A percentile compares a stretch with the other conserved stretches of the same genome.
These are phyloP conservation scores for Ascomycota sp. DNA, from an alignment of 2,329 filamentous ascomycete species.

Conservation along the genomic window DNA sequence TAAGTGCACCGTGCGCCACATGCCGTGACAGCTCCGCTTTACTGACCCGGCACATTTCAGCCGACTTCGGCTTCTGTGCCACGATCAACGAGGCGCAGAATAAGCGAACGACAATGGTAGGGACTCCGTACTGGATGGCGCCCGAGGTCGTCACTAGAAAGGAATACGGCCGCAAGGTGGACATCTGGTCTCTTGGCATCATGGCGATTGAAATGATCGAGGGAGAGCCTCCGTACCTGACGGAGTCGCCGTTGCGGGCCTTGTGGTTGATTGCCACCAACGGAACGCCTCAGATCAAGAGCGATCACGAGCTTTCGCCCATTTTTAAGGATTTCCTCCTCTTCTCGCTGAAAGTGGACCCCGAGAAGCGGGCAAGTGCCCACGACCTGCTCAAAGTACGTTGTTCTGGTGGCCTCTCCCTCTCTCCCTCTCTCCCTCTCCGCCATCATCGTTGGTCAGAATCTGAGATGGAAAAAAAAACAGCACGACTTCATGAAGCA, in stretches of 20 bases:
- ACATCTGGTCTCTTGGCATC: constrained; percentile 96
- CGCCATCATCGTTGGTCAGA: too few relatives aligned
- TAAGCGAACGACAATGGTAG: constrained; percentile 97
- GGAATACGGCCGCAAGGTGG: constrained; percentile 94
- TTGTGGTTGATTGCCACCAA: constrained; percentile 95
- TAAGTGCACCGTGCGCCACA: constrained; percentile 23
- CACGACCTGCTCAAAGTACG: constrained; percentile 82
- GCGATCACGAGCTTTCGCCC: constrained; percentile 60
- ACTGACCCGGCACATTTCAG: constrained; percentile 22
- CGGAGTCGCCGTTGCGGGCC: constrained; percentile 79
- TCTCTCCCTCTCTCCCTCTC: neutral
- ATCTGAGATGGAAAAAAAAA: constrained; percentile 3
- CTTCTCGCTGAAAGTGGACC: constrained; percentile 88
- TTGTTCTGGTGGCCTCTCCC: constrained; percentile 1
- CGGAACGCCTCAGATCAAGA: constrained; percentile 86
- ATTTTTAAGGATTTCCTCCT: constrained; percentile 83
- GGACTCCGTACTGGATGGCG: constrained; percentile 99
- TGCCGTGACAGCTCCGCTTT: neutral
- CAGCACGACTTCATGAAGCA: constrained; percentile 66
- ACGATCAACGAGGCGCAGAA: constrained; percentile 95
- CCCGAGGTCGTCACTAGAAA: constrained; percentile 94
- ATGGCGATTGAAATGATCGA: constrained; percentile 99
- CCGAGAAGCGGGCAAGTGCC: constrained; percentile 87
- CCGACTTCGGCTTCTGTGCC: constrained; percentile 96
- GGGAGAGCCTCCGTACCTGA: constrained; percentile 90